Base-by-base conservation (phyloP, 1,284 basidiomycete species). In the Sphaerobolus stellatus region DNA sequence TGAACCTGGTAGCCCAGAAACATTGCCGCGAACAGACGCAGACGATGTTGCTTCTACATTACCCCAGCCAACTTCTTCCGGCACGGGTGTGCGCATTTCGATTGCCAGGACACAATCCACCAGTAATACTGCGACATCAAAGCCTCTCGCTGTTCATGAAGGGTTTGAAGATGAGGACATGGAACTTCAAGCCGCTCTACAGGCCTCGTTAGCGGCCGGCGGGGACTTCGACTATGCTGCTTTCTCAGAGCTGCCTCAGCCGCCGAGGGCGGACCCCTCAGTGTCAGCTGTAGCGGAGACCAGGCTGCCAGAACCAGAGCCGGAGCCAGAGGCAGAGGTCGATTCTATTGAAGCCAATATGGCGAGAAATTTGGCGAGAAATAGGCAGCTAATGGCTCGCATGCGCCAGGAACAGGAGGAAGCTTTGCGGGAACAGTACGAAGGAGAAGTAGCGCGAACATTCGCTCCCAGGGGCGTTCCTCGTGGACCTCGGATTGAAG, bases 151-250 rank as follows among this genome's bases (percentile, higher is more conserved):
- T 30, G 33, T 46, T 6, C 31, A 41, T 20, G 25, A 41, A n/a
- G 77, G 74, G 3, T 68, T 91, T 33, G 91, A 90, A 59, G 86
- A 92, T 61, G 93, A 94, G 68, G 94, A 96, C 68, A 81, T 84
- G 61, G 90, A 93, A 56, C 79, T 96, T 0, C 92, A 95, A 66
- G 86, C 84, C 5, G 93, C 90, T 1, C 71, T 95, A 47, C 89
- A 90, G 62, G 93, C 92, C 1, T 90, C 87, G 2, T 65, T 91
- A 18, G 72, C 71, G 64, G 67, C 68, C 36, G n/a, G 56, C 34
- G 57, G 57, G 18, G 20, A 36, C 22, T 34, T 66, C 67, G 31
- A 68, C 66, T 22, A 62, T 63, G 2, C 67, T 71, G 22, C 60
- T 68, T 62, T 66, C 4, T 53, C 61, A 16, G 62, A 63, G 46